Conservation (phyloP, 495 filamentous ascomycete genomes). For the Viridothelium virens region DNA sequence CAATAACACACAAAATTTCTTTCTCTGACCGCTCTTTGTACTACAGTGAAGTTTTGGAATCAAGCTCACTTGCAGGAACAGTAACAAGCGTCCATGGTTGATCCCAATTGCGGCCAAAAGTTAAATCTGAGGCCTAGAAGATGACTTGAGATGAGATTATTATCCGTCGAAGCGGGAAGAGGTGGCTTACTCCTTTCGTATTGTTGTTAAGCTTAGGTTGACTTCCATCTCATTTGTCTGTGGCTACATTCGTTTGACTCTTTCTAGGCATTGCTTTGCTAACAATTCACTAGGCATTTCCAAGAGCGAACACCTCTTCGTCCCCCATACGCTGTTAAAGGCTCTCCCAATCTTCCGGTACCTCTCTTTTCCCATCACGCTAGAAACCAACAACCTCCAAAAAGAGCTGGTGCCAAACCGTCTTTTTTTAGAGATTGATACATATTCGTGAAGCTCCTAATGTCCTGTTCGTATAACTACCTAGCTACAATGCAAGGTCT, state of each 20-base stretch:
- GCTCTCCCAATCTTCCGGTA: constrained; percentile 4
- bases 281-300: background rate
- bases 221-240: too few species aligned
- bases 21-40: too few species aligned
- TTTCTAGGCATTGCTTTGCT: background rate
- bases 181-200: too few species aligned
- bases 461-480: background rate
- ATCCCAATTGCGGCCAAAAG: too few species aligned
- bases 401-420: background rate
- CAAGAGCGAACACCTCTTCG: background rate
- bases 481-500: background rate
- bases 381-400: background rate
- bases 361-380: background rate
- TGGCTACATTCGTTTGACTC: background rate
- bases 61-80: too few species aligned
- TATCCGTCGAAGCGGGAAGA: too few species aligned
- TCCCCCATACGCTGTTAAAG: background rate
- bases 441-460: constrained; percentile 2
- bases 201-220: too few species aligned
- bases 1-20: too few species aligned
- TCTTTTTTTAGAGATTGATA: background rate
- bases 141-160: too few species aligned
- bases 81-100: too few species aligned
- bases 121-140: too few species aligned
- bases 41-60: too few species aligned